These are phyloP conservation scores for Kodamaea sp. DNA, from an alignment of 1,139 yeast genomes.

Conservation along the genomic window DNA sequence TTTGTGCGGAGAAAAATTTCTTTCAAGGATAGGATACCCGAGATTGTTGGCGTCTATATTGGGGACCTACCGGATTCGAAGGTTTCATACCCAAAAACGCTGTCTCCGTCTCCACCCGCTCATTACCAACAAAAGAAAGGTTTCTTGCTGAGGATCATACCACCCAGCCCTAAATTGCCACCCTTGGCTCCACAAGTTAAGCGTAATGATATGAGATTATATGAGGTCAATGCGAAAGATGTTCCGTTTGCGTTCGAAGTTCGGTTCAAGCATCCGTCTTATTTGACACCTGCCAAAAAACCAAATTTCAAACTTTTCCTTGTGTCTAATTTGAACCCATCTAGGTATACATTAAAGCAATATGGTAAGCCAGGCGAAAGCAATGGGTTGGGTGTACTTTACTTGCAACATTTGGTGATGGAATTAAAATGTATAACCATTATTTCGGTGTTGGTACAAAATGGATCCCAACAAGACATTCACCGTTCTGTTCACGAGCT, in stretches of 20 bases:
- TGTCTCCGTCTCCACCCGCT: slow-evolving; percentile 18
- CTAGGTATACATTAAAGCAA: slow-evolving; percentile 33
- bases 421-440: slow-evolving; percentile 32
- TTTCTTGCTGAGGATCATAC: slow-evolving; percentile 16
- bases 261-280: slow-evolving; percentile 46
- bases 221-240: slow-evolving; percentile 31
- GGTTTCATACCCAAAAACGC: slow-evolving; percentile 16
- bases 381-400: slow-evolving; percentile 48
- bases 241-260: slow-evolving; percentile 47
- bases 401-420: slow-evolving; percentile 35
- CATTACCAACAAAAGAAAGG: slow-evolving; percentile 15
- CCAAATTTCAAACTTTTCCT: slow-evolving; percentile 41
- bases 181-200: neutral
- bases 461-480: slow-evolving; percentile 22
- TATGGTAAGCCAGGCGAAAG: slow-evolving; percentile 38
- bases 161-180: slow-evolving; percentile 1
- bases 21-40: slow-evolving; percentile 41
- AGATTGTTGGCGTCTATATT: slow-evolving; percentile 36
- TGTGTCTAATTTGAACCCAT: slow-evolving; percentile 34
- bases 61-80: neutral
- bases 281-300: slow-evolving; percentile 38
- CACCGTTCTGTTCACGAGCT: slow-evolving; percentile 32
- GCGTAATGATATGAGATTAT: neutral
- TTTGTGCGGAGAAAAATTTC: slow-evolving; percentile 40
- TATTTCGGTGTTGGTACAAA: slow-evolving; percentile 36